Evolutionary conservation across 805 yeast species (phyloP).

Genomic region (Wickerhamia fluorescens): DNA sequence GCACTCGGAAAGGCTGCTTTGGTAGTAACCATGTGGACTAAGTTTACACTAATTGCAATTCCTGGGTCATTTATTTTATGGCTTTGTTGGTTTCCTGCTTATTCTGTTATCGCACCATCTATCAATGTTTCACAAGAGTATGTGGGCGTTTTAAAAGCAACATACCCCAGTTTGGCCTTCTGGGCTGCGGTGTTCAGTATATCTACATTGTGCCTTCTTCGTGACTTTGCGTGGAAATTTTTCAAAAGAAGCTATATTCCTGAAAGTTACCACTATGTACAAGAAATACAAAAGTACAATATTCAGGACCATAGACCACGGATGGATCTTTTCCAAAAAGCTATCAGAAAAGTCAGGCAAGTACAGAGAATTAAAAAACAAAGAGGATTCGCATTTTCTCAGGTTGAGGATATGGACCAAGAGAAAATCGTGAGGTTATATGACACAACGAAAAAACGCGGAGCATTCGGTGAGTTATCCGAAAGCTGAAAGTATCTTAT

Average conservation of each 20-base stretch:
- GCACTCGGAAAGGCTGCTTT: conserved; percentile 94
- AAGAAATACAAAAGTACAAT: conserved; percentile 92
- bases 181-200: conserved; percentile 80
- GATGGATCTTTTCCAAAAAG: conserved; percentile 93
- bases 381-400: conserved; percentile 97
- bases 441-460: conserved; percentile 84
- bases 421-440: conserved; percentile 87
- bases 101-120: conserved; percentile 78
- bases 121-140: conserved; percentile 79
- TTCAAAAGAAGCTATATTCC: conserved; percentile 89
- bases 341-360: conserved; percentile 94
- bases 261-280: conserved; percentile 89
- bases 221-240: conserved; percentile 93
- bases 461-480: conserved; percentile 52
- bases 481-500: too few species aligned
- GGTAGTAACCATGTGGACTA: conserved; percentile 90
- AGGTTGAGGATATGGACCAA: conserved; percentile 84
- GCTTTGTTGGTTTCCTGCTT: conserved; percentile 81
- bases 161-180: conserved; percentile 71
- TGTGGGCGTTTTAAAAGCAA: conserved; percentile 66
- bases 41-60: conserved; percentile 82
- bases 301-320: conserved; percentile 94
- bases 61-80: conserved; percentile 89
- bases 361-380: conserved; percentile 97
- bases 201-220: conserved; percentile 67